A percentile compares a stretch with the other conserved stretches of the same genome.
Evolutionary conservation across 257 asterid genomes (phyloP).

Genomic region (Euphrasia confusa): DNA sequence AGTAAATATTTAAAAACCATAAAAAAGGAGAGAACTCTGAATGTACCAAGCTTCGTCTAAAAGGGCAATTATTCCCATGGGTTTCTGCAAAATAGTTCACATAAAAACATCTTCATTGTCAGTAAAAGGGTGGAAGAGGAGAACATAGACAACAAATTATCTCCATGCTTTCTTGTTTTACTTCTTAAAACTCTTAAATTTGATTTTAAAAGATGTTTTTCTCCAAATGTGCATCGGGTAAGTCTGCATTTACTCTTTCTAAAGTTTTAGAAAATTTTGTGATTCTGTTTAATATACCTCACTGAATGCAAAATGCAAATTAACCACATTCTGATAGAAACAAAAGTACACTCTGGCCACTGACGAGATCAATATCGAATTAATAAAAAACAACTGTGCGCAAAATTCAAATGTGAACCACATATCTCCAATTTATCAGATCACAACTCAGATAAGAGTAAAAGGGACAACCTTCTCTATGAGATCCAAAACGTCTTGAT

Average conservation of each 20-base stretch:
- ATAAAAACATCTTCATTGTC: constrained; percentile 5
- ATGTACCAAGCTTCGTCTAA: constrained; percentile 97
- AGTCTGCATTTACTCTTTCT: constrained; percentile 6
- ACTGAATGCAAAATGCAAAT: constrained; percentile 9
- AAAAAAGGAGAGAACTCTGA: constrained; percentile 29
- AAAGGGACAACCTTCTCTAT: constrained; percentile 75
- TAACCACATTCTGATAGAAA: constrained; percentile 14
- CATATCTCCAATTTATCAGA: constrained; percentile 10
- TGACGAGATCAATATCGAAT: constrained; percentile 14
- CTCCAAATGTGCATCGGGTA: background rate
- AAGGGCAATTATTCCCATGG: constrained; percentile 89
- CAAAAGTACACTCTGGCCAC: constrained; percentile 3
- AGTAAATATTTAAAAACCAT: constrained; percentile 21
- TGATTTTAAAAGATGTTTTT: background rate
- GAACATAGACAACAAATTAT: constrained; percentile 18
- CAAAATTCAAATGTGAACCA: constrained; percentile 7
- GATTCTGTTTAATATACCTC: background rate
- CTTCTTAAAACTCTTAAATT: constrained; percentile 7
- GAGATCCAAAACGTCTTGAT: constrained; percentile 96
- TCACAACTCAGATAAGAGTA: constrained; percentile 19
- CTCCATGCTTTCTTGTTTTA: constrained; percentile 4
- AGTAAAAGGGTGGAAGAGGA: too few relatives aligned
- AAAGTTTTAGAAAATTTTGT: constrained; percentile 10
- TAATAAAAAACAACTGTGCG: constrained; percentile 4
- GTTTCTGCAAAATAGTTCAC: constrained; percentile 70